These are phyloP conservation scores for Tetrahymena elliotti DNA, from an alignment of 73 alveolate species.

Conservation along the genomic window DNA sequence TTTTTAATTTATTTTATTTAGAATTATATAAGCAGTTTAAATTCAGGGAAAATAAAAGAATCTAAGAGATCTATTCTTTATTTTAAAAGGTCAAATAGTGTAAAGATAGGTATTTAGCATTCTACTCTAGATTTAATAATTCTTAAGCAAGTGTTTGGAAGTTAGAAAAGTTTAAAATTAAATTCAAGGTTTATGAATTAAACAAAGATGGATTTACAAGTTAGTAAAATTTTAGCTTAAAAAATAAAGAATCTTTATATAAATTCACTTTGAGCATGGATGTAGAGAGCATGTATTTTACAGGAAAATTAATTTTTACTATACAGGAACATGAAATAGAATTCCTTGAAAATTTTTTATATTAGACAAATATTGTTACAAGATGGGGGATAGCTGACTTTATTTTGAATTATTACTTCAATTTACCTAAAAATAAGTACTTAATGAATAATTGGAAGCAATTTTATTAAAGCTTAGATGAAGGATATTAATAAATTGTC, in stretches of 20 bases:
- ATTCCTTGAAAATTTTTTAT: neutral
- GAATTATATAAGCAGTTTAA: neutral
- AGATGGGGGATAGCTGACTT: neutral
- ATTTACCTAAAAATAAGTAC: neutral
- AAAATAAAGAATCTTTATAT: neutral
- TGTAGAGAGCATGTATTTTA: neutral
- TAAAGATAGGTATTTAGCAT: neutral
- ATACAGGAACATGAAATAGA: neutral
- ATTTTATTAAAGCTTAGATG: neutral
- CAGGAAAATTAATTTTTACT: neutral
- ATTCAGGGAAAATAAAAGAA: neutral
- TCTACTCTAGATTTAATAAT: neutral
- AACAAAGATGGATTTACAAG: neutral
- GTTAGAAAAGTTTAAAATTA: neutral
- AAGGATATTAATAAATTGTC: neutral
- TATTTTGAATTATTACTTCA: neutral
- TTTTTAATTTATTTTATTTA: neutral
- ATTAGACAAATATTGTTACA: neutral
- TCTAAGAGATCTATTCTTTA: neutral
- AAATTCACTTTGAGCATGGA: neutral
- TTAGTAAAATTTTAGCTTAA: neutral
- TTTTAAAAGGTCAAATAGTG: neutral
- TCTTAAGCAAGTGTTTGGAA: neutral
- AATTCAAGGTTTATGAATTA: neutral
- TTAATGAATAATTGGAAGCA: neutral